A percentile compares a stretch with the other conserved stretches of the same genome.
phyloP scores from a whole-genome alignment of 306 rosid species.

The Dalbergia cultrata region DNA sequence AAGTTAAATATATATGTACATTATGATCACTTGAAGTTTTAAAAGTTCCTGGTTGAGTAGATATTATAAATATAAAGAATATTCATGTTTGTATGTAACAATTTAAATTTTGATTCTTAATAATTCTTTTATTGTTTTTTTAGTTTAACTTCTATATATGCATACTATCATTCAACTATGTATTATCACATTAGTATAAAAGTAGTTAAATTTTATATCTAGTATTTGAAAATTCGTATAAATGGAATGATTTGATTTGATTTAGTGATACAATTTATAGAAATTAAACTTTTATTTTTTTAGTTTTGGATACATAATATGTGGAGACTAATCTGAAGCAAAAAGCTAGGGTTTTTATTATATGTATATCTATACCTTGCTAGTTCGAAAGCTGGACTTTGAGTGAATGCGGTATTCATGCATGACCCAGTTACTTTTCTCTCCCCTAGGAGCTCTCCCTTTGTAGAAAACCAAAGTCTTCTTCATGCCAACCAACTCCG shows the following conservation, averaged over 20 bases:
- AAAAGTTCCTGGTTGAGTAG: no score
- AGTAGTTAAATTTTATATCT: no score
- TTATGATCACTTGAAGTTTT: no score
- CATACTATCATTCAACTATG: no score
- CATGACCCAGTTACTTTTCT: slow-evolving; percentile 94
- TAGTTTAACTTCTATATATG: not conserved
- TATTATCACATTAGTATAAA: no score
- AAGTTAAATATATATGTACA: no score
- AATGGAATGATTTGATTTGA: no score
- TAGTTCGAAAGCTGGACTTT: slow-evolving; percentile 65
- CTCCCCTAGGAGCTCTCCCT: slow-evolving; percentile 98
- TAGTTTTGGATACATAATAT: not conserved
- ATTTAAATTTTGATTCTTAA: not conserved
- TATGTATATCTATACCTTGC: slow-evolving; percentile 59
- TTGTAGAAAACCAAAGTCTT: slow-evolving; percentile 91
- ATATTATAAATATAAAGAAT: no score
- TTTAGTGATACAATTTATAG: no score
- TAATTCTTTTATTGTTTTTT: not conserved
- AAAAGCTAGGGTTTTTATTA: not conserved
- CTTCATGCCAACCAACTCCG: slow-evolving; percentile 90
- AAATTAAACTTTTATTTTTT: no score
- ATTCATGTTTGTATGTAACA: no score
- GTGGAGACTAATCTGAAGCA: not conserved
- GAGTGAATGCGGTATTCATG: slow-evolving; percentile 92
- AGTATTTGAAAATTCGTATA: no score